Evolutionary conservation across 352 stramenopile genomes (phyloP), one percentile per base, ranked within the genome.

Genomic region (Phytopythium delawarense): DNA sequence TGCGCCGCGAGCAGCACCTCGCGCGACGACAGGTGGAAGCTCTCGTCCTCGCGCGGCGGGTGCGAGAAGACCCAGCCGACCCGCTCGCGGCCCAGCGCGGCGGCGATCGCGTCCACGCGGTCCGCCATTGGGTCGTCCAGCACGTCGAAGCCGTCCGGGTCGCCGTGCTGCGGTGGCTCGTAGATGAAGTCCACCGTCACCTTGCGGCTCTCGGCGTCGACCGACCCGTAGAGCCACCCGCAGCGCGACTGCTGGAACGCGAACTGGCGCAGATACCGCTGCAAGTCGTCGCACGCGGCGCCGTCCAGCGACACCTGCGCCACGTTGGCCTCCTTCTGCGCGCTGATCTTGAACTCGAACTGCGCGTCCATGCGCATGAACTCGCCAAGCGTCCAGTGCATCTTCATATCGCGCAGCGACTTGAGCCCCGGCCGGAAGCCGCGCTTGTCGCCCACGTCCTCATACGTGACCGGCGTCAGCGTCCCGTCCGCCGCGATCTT

Each of bases 21-120:
- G 16, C 82, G 72, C 7, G 77, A 66, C 28, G 87, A 98, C 57
- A 99, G 96, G 62, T 98, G 89, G 71, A 99, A 98, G 56, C 88
- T 94, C 51, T 98, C 88, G 54, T 95, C 86, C 72, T 99, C 96
- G 59, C 97, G 79, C 35, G 96, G 96, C 39, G 94, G 94, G 76
- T 99, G 96, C 61, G 95, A 97, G 66, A 99, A 98, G 40, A 99
- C 96, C 97, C 96, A 99, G 39, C 97, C 96, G 18, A 99, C 96
- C 67, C 96, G 97, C 62, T 91, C 71, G 30, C 96, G 74, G 44
- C 94, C 94, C 13, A 98, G 74, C 56, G 94, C 79, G 62, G 84
- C 73, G 0, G 95, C 91, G 2, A 98, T 79, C 1, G 75, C 77
- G 60, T 97, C 87, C 25, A 94, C 79, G 25, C 88, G 90, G 55